A percentile compares a stretch with the other conserved stretches of the same genome.
These are phyloP conservation scores for Austroboletus rostrupii DNA, from an alignment of 1,284 basidiomycete genomes.

Conservation along the genomic window DNA sequence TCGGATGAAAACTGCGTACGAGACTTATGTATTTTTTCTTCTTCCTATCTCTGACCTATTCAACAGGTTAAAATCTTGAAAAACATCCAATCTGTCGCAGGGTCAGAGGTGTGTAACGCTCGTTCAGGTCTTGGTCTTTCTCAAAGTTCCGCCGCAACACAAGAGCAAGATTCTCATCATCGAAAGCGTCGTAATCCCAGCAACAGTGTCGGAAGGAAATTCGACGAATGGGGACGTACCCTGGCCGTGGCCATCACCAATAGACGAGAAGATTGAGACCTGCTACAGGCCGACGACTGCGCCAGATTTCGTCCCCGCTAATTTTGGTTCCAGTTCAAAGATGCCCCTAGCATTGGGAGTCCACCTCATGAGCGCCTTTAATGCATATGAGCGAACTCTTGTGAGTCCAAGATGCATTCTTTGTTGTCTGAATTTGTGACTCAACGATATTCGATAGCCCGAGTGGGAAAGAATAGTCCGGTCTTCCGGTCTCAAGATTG, in stretches of 20 bases:
- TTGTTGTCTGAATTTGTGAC: no score
- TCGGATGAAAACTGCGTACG: constrained; percentile 9
- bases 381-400: not conserved
- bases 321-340: constrained; percentile 5
- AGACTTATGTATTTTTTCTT: not conserved
- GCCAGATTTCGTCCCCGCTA: constrained; percentile 3
- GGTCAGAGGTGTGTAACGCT: not conserved
- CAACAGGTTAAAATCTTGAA: constrained; percentile 2
- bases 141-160: not conserved
- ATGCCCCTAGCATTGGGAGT: constrained; percentile 9
- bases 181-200: constrained; percentile 3
- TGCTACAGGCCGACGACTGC: not conserved
- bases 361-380: constrained; percentile 8
- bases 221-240: not conserved
- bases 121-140: not conserved
- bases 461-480: not conserved
- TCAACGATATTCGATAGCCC: not conserved
- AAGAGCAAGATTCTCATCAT: constrained; percentile 8
- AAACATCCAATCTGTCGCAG: constrained; percentile 2
- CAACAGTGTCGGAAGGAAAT: not conserved
- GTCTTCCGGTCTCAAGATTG: not conserved
- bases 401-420: not conserved
- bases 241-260: not conserved
- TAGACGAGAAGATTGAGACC: no score
- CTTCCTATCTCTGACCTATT: not conserved